Evolutionary conservation across 495 filamentous ascomycete genomes (phyloP), one percentile per base, ranked within the genome.

Genomic region (Xylaria sp.): DNA sequence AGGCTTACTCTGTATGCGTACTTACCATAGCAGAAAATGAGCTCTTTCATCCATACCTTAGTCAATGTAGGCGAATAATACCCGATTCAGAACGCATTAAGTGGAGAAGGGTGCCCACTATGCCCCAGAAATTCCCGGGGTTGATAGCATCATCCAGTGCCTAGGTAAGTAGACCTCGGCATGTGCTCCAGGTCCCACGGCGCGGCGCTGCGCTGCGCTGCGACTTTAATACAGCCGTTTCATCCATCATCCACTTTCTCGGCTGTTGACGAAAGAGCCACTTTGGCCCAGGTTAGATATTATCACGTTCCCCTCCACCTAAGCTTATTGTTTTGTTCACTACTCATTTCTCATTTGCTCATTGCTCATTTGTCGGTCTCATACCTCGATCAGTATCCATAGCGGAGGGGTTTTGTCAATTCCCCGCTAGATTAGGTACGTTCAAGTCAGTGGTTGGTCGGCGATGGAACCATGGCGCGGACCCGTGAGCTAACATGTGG

Each of bases 81-180:
- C 41, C 43, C 17, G 43, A 52, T 26, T 52, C 48, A 14, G 26
- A 21, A 21, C 44, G 11, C 21, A 21, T 40, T 62, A 29, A 44
- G 43, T 48, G 31, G 61, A 40, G 61, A 26, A 48, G 61, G 14
- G 41, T 33, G 24, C 31, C 62, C 37, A 66, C 50, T 41, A 31
- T 35, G 6, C 9, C 40, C 17, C 67, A 59, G 26, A 48, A 61
- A n/a, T 46, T 55, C 67, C 66, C 37, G 37, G 59, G 59, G 21
- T 7, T 40, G 33, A 37, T 37, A 40, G 35, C 33, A 62, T 21
- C n/a, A 37, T 37, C 35, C 8, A n/a, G n/a, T 24, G 41, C 31
- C 63, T 59, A 41, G 50, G 48, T 41, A 50, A 17, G 5, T 72
- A 70, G 69, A 78, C 76, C 76, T 78, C 76, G 76, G 76, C 76